Base-by-base conservation (phyloP, 768 basidiomycete species). In the Podaxis carcinomalis region DNA sequence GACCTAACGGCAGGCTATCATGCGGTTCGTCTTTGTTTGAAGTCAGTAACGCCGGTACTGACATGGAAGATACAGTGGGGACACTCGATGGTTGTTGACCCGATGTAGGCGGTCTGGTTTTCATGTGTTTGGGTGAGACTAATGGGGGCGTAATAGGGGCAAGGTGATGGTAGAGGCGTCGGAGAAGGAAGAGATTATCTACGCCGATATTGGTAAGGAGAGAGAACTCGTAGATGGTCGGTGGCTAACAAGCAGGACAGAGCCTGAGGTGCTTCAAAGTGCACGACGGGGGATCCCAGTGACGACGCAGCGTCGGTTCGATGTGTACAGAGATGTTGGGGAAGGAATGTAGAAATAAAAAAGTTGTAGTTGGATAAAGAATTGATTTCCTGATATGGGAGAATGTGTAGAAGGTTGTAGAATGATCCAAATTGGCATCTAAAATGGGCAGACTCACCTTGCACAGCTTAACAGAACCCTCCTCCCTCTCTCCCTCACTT, bases 61-160 rank as follows among this genome's bases (percentile, higher is more conserved):
- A 61, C 7, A 32, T 28, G 57, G 6, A 28, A 16, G 32, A 16
- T 16, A 35, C 44, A 93, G 92, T 94, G 90, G 85, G 92, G 94
- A 3, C 94, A 96, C 71, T 89, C 90, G 1, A 88, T 91, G 85
- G 80, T 94, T 10, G 87, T 95, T n/a, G 90, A 93, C 73, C 93
- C 95, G 7, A 86, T 88, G 90, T 93, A 72, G 72, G 88, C 78
- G 2, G 19, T 27, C 21, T 47, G 27, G 49, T 42, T 42, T n/a
- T 27, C 21, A 36, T 4, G 39, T 10, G 6, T n/a, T 39, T 51
- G 2, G 36, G 16, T 60, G 52, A 51, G 28, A 14, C 60, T 49
- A 65, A 66, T 56, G 64, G 56, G 21, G 23, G 47, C 21, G 47
- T 52, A 40, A 32, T 66, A 96, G 93, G 78, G 96, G 88, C 5